These are phyloP conservation scores for Penicillium sp. DNA, from an alignment of 2,329 filamentous ascomycete genomes.

Conservation along the genomic window DNA sequence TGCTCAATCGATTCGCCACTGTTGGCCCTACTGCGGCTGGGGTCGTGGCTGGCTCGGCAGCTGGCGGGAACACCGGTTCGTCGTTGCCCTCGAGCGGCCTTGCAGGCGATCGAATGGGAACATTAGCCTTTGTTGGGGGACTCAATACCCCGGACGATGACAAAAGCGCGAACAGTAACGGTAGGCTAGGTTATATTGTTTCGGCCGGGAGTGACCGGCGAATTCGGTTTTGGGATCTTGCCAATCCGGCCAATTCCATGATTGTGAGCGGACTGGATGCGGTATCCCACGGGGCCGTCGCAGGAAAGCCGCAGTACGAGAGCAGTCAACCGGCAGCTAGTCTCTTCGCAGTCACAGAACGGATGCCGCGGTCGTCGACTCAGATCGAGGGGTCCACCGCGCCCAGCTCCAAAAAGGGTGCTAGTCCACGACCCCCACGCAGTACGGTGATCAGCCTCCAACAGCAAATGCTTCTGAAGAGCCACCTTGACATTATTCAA, in stretches of 20 bases:
- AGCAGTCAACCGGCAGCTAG: constrained; percentile 57
- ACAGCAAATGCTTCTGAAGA: constrained; percentile 78
- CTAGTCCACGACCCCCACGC: constrained; percentile 52
- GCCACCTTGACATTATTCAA: constrained; percentile 79
- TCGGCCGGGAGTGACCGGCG: constrained; percentile 86
- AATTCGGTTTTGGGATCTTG: constrained; percentile 88
- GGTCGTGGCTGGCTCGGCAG: constrained; percentile 51
- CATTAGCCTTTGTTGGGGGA: constrained; percentile 68
- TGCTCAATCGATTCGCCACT: constrained; percentile 76
- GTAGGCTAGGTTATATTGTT: constrained; percentile 74
- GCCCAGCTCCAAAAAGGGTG: constrained; percentile 32
- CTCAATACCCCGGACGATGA: constrained; percentile 64
- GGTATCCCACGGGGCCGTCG: constrained; percentile 50
- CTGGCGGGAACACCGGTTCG: constrained; percentile 12
- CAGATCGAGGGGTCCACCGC: constrained; percentile 8
- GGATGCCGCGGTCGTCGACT: constrained; percentile 40
- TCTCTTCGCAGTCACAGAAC: constrained; percentile 62
- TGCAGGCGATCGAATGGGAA: constrained; percentile 43
- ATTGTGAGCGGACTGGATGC: constrained; percentile 71
- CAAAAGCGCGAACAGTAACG: constrained; percentile 32
- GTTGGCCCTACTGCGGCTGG: constrained; percentile 40
- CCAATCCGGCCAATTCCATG: constrained; percentile 67
- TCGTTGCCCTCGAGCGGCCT: constrained; percentile 10
- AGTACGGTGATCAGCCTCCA: constrained; percentile 81
- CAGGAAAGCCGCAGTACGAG: constrained; percentile 62